A percentile compares a stretch with the other conserved stretches of the same genome.
phyloP scores from a whole-genome alignment of 2,329 filamentous ascomycete species.

The Hymenoscyphus linearis region DNA sequence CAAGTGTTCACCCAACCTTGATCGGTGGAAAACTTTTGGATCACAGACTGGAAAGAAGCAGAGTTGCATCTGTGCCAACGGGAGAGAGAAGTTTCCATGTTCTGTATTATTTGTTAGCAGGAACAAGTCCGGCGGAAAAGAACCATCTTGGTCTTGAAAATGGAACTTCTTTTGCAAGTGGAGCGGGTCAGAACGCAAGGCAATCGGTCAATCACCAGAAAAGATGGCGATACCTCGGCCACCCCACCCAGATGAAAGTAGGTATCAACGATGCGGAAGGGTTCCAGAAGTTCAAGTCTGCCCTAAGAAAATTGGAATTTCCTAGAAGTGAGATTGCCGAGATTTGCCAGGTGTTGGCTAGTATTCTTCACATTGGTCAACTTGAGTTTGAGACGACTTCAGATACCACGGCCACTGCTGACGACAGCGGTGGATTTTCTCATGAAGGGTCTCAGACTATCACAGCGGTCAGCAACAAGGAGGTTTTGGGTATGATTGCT shows the following conservation, averaged over 20 bases:
- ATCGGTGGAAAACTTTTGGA: slow-evolving; percentile 94
- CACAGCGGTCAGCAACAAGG: slow-evolving; percentile 90
- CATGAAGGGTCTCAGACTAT: slow-evolving; percentile 85
- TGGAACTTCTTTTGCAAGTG: slow-evolving; percentile 40
- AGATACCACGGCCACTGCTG: slow-evolving; percentile 70
- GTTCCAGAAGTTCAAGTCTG: slow-evolving; percentile 96
- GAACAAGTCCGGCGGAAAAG: slow-evolving; percentile 87
- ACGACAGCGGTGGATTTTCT: slow-evolving; percentile 94
- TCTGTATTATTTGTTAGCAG: slow-evolving; percentile 89
- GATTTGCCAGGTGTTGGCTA: slow-evolving; percentile 89
- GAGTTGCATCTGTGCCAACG: slow-evolving; percentile 86
- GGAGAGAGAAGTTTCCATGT: slow-evolving; percentile 96
- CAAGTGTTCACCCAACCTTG: slow-evolving; percentile 76
- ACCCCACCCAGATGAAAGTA: slow-evolving; percentile 93
- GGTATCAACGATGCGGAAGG: slow-evolving; percentile 94
- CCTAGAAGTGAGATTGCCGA: slow-evolving; percentile 90
- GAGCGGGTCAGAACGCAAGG: slow-evolving; percentile 38
- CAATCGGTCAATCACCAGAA: slow-evolving; percentile 53
- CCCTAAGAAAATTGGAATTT: slow-evolving; percentile 89
- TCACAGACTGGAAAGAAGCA: slow-evolving; percentile 85
- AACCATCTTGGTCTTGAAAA: slow-evolving; percentile 63
- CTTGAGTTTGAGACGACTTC: slow-evolving; percentile 85
- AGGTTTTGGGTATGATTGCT: slow-evolving; percentile 77
- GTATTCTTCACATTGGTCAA: slow-evolving; percentile 95
- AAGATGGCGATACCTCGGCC: slow-evolving; percentile 92